phyloP scores from a whole-genome alignment of 2,329 filamentous ascomycete genomes.

The Plectosphaerella cucumerina region DNA sequence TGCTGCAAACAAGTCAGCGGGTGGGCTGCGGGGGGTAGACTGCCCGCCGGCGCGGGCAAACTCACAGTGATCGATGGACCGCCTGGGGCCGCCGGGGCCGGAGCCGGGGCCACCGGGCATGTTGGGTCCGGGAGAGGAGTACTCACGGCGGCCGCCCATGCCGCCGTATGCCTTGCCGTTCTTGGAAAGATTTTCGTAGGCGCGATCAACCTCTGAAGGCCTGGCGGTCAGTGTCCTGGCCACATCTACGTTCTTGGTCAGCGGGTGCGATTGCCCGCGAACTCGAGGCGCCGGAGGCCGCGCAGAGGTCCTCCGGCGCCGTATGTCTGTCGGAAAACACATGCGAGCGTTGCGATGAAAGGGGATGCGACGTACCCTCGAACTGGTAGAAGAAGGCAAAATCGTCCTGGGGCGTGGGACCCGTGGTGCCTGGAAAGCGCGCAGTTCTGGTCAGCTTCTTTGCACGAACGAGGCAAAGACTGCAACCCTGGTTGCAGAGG shows the following conservation, averaged over 20 bases:
- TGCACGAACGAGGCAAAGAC: slow-evolving; percentile 1
- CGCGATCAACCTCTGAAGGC: slow-evolving; percentile 82
- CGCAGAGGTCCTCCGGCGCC: not conserved
- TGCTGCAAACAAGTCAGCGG: slow-evolving; percentile 30
- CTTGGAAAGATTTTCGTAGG: slow-evolving; percentile 92
- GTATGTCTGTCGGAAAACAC: slow-evolving; percentile 2
- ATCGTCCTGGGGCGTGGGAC: slow-evolving; percentile 70
- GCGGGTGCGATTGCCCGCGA: slow-evolving; percentile 6
- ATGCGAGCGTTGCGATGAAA: slow-evolving; percentile 3
- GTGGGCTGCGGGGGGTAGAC: slow-evolving; percentile 8
- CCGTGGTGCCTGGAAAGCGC: slow-evolving; percentile 60
- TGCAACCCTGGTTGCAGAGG: not conserved
- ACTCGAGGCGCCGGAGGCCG: not conserved
- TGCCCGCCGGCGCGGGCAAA: slow-evolving; percentile 14
- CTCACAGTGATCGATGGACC: slow-evolving; percentile 22
- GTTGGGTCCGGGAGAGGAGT: slow-evolving; percentile 54
- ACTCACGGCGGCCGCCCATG: slow-evolving; percentile 74
- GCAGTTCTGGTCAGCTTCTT: slow-evolving; percentile 7
- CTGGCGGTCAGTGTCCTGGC: slow-evolving; percentile 15
- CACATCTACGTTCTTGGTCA: slow-evolving; percentile 11
- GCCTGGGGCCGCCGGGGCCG: slow-evolving; percentile 14
- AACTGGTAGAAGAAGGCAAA: slow-evolving; percentile 82
- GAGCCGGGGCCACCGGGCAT: slow-evolving; percentile 19
- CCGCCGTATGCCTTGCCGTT: slow-evolving; percentile 84
- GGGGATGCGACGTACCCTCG: slow-evolving; percentile 65